Base-by-base conservation (phyloP, 306 rosid genomes). In the Pterocarpus macrocarpus region DNA sequence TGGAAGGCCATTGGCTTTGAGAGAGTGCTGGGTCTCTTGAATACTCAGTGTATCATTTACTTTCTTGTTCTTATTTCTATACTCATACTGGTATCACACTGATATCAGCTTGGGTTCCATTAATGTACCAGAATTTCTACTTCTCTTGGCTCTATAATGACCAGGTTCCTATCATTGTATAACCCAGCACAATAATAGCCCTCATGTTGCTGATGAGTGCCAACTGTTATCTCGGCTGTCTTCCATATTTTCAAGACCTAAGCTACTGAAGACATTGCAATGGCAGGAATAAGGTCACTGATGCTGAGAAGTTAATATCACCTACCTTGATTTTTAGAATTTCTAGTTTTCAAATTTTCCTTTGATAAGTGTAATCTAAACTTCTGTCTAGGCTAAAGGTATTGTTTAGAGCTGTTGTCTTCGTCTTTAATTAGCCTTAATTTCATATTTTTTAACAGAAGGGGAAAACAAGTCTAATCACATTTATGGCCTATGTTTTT, bases 351-450 rank as follows among this genome's bases (percentile, higher is more conserved):
- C 7, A 15, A 9, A 1, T 28, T 44, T 75, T 61, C 22, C 16
- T 53, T 67, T 12, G 41, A 45, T 16, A 10, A 58, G 64, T 16
- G 39, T 30, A 47, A 53, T 47, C 41, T 35, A 69, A n/a, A 61
- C 50, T 55, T 33, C 38, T 57, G n/a, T 56, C 49, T 71, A 43
- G 44, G 61, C 63, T 72, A 28, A 53, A 82, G 22, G 30, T 71
- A 35, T 55, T 12, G 32, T 71, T 66, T 72, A 61, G 76, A 47
- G 69, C 45, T 14, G 28, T 58, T 44, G 72, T 66, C 67, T 43
- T 78, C 76, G 45, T 79, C 61, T 57, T 64, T 66, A 59, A 61
- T 59, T 56, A 66, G 28, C 58, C 64, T 1, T 65, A 35, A 61
- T 55, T 38, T 43, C 73, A 32, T 44, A 16, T 63, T 70, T 76